Percentiles rank a stretch among this genome's conserved stretches.
These are phyloP conservation scores for Drechslerella coelobrocha DNA, from an alignment of 2,329 filamentous ascomycete genomes.

Conservation along the genomic window DNA sequence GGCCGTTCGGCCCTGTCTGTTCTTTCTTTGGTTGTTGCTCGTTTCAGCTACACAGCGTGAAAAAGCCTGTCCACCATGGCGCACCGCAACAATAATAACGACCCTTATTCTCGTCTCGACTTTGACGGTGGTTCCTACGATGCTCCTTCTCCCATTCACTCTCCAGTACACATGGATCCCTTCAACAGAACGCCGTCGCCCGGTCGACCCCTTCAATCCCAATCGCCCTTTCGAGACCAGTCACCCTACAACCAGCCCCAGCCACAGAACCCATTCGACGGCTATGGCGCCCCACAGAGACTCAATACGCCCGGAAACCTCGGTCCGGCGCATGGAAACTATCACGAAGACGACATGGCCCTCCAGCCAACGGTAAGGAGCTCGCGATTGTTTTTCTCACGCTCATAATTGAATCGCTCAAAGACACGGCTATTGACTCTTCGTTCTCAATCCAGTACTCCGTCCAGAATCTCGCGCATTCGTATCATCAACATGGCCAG, in stretches of 20 bases:
- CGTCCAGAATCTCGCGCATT: slow-evolving; percentile 71
- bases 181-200: slow-evolving; percentile 48
- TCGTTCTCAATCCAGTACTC: slow-evolving; percentile 65
- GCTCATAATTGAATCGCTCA: not conserved
- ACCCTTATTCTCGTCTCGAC: slow-evolving; percentile 54
- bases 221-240: slow-evolving; percentile 24
- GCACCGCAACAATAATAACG: slow-evolving; percentile 49
- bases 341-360: slow-evolving; percentile 46
- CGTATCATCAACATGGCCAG: slow-evolving; percentile 68
- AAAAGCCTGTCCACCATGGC: slow-evolving; percentile 26
- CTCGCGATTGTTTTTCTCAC: not conserved
- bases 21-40: not conserved
- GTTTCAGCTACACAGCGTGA: not conserved
- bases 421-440: slow-evolving; percentile 31
- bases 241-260: slow-evolving; percentile 11
- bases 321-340: slow-evolving; percentile 47
- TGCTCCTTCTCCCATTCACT: slow-evolving; percentile 31
- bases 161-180: slow-evolving; percentile 41
- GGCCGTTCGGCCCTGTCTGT: not conserved
- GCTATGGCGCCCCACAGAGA: slow-evolving; percentile 36
- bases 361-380: slow-evolving; percentile 36
- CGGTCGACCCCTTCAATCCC: slow-evolving; percentile 34
- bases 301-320: slow-evolving; percentile 36
- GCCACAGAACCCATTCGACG: slow-evolving; percentile 41
- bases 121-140: slow-evolving; percentile 52